Evolutionary conservation across 148 eudicot genomes (phyloP), one percentile per base, ranked within the genome.

Genomic region (Chenopodium album): DNA sequence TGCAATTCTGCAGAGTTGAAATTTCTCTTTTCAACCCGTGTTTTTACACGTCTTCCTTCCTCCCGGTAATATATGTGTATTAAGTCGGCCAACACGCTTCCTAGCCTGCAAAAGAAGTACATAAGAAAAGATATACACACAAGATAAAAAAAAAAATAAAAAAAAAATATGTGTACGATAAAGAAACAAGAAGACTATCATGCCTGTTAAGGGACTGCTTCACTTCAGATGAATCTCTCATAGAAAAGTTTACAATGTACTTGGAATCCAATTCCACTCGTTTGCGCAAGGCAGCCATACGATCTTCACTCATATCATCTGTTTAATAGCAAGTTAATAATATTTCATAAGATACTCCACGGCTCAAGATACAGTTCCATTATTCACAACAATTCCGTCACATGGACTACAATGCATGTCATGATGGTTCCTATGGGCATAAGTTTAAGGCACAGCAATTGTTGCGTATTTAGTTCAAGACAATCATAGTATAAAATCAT

Each of bases 231-330:
- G 79, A 84, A 78, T 88, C 92, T 83, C 85, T 85, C n/a, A 84
- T 87, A 54, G 86, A 85, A 87, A 94, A 92, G 73, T 81, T 56
- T 71, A 90, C 71, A 54, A 94, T 71, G 84, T 90, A 82, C 75
- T 96, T 96, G 47, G 92, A 78, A 78, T 96, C 99, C 44, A 96
- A 86, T 88, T 96, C 99, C 71, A 95, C 99, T 82, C 98, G 98
- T 85, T 96, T 94, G 67, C 98, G 92, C 79, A 96, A 75, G 79
- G 99, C 92, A 85, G 86, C 83, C 90, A 91, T 90, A 73, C 95
- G 94, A 81, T 96, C 99, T 87, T 96, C 98, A 84, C 86, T 92
- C 73, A 88, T 79, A 9, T 87, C 91, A 90, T 89, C 99, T 96
- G 90, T 84, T 85, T 59, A 34, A 68, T 62, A 75, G 28, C 81